Conservation (phyloP, 352 stramenopile species). For the Blastocystis sp. region DNA sequence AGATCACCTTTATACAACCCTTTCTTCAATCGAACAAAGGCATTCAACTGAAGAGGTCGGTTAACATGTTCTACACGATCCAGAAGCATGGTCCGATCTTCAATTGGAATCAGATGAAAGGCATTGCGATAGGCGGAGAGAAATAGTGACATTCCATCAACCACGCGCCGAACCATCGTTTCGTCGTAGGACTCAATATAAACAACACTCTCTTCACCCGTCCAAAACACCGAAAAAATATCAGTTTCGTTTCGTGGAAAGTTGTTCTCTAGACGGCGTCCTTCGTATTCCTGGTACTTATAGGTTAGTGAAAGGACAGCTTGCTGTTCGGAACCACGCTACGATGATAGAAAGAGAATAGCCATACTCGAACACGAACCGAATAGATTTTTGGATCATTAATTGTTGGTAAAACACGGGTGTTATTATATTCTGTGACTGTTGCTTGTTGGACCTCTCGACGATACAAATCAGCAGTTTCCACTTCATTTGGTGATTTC, state of each 20-base stretch:
- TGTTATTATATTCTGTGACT: constrained; percentile 5
- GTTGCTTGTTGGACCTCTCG: constrained; percentile 28
- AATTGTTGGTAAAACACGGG: constrained; percentile 38
- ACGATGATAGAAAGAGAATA: background rate
- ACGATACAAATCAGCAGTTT: background rate
- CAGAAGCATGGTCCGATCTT: constrained; percentile 15
- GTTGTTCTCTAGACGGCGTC: background rate
- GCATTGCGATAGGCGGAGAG: constrained; percentile 37
- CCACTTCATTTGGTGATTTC: background rate
- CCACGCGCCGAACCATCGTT: constrained; percentile 39
- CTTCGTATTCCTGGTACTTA: constrained; percentile 57
- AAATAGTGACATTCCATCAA: constrained; percentile 37
- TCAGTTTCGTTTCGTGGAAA: constrained; percentile 38
- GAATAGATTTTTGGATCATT: constrained; percentile 45
- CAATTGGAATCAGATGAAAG: constrained; percentile 51
- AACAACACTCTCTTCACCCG: constrained; percentile 27
- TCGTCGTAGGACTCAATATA: constrained; percentile 62
- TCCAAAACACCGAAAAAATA: constrained; percentile 47
- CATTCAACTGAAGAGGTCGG: constrained; percentile 23
- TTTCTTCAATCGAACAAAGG: constrained; percentile 65
- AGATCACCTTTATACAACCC: constrained; percentile 69
- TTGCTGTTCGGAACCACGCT: constrained; percentile 53
- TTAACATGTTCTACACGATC: constrained; percentile 4
- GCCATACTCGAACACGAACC: constrained; percentile 9
- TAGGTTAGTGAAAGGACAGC: constrained; percentile 45